Conservation (phyloP, 2,329 filamentous ascomycete genomes). For the Ambrosiella xylebori region DNA sequence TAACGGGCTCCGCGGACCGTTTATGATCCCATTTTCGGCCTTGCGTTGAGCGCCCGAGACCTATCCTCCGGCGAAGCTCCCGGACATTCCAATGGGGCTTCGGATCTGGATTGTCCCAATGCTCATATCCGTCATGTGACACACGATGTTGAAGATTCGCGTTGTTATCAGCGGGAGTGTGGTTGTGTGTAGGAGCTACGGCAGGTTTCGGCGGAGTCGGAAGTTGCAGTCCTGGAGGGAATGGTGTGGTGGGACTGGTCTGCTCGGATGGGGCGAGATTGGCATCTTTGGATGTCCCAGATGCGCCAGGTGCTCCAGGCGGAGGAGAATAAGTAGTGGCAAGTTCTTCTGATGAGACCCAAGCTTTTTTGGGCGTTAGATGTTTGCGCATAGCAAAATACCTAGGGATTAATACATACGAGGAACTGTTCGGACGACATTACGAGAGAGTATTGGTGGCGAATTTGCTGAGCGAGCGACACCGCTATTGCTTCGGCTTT, state of each 20-base stretch:
- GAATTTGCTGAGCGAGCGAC: neutral
- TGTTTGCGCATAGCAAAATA: neutral
- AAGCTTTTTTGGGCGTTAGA: neutral
- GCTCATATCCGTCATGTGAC: slow-evolving; percentile 31
- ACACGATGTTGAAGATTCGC: slow-evolving; percentile 22
- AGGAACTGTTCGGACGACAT: slow-evolving; percentile 10
- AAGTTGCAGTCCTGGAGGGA: slow-evolving; percentile 17
- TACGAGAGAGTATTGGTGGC: slow-evolving; percentile 4
- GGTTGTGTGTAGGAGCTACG: slow-evolving; percentile 26
- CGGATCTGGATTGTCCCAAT: slow-evolving; percentile 16
- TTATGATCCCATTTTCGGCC: slow-evolving; percentile 44
- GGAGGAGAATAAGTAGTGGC: neutral
- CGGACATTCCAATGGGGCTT: slow-evolving; percentile 1
- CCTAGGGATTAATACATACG: neutral
- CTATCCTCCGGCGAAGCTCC: slow-evolving; percentile 10
- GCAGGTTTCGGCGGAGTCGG: slow-evolving; percentile 24
- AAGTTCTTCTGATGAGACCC: neutral
- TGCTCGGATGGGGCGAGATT: slow-evolving; percentile 17
- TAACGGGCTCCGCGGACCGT: slow-evolving; percentile 40
- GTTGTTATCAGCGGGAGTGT: slow-evolving; percentile 21
- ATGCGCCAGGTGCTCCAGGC: neutral
- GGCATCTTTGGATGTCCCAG: neutral
- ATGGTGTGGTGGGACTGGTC: slow-evolving; percentile 21
- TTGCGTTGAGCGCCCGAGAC: slow-evolving; percentile 20
- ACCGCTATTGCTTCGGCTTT: slow-evolving; percentile 9